A percentile compares a stretch with the other conserved stretches of the same genome.
Conservation (phyloP, 2,329 filamentous ascomycete genomes). For the Claviceps pazoutovae region DNA sequence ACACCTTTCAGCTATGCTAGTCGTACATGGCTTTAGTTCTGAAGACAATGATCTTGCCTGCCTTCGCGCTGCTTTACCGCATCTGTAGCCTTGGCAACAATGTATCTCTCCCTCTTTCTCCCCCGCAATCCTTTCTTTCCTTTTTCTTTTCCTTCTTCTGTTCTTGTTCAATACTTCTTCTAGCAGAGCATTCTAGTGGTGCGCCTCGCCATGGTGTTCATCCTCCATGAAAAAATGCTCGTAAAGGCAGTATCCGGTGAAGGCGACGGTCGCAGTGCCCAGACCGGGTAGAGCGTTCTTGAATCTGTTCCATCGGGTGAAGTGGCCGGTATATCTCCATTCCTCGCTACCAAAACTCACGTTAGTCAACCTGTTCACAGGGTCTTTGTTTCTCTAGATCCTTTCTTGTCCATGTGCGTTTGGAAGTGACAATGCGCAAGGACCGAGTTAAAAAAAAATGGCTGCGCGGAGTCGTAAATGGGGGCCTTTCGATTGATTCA, state of each 20-base stretch:
- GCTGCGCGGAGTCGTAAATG: too few species aligned
- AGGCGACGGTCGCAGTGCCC: constrained; percentile 83
- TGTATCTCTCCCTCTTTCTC: too few species aligned
- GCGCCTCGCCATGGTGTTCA: constrained; percentile 41
- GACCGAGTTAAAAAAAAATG: too few species aligned
- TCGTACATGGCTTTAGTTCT: background rate
- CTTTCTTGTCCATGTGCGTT: background rate
- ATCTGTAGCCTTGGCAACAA: background rate
- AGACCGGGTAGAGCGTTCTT: constrained; percentile 76
- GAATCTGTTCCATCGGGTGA: constrained; percentile 82
- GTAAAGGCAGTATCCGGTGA: constrained; percentile 76
- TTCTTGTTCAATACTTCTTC: background rate
- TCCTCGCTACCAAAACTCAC: constrained; percentile 53
- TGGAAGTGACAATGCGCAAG: background rate
- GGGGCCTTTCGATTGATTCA: too few species aligned
- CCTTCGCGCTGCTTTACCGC: background rate
- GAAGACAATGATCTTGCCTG: background rate
- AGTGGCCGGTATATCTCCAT: constrained; percentile 86
- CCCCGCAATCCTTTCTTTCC: too few species aligned
- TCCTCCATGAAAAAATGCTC: constrained; percentile 79
- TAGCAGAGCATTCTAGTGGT: constrained; percentile 17
- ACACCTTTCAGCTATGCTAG: background rate
- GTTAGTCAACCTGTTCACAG: background rate
- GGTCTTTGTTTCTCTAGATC: too few species aligned
- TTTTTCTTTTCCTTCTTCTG: background rate